Percentiles rank a stretch among this genome's conserved stretches.
Evolutionary conservation across 2,329 filamentous ascomycete species (phyloP).

Genomic region (Diplodia seriata): DNA sequence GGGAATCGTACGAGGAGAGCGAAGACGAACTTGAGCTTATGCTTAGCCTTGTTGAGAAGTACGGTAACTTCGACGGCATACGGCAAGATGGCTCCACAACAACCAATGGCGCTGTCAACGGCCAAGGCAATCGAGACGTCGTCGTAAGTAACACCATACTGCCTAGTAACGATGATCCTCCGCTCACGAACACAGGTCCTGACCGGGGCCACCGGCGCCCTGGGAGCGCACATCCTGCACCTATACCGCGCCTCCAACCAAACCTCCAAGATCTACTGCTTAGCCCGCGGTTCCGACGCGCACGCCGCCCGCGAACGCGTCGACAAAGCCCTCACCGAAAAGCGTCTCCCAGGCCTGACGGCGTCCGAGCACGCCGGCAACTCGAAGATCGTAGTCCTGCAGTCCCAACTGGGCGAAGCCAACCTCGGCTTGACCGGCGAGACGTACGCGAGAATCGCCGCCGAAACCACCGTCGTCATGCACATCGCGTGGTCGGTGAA

Average conservation of each 20-base stretch:
- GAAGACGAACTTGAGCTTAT: conserved; percentile 53
- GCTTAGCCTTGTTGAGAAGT: conserved; percentile 56
- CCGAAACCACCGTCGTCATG: conserved; percentile 60
- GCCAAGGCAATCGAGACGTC: background rate
- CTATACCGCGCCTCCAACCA: conserved; percentile 49
- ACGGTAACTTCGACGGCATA: conserved; percentile 50
- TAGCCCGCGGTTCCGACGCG: conserved; percentile 58
- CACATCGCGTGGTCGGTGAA: conserved; percentile 72
- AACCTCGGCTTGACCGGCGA: conserved; percentile 57
- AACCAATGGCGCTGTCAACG: background rate
- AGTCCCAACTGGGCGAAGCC: conserved; percentile 55
- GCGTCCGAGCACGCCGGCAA: conserved; percentile 34
- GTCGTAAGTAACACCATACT: conserved; percentile 3
- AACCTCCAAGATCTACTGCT: conserved; percentile 61
- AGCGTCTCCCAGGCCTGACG: conserved; percentile 42
- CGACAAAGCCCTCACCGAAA: conserved; percentile 52
- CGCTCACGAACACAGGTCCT: conserved; percentile 43
- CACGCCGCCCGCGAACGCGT: conserved; percentile 56
- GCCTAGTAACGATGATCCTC: background rate
- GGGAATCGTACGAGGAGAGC: conserved; percentile 40
- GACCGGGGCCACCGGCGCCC: conserved; percentile 59
- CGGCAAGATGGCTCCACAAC: background rate
- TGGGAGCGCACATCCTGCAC: conserved; percentile 60
- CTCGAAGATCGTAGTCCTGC: conserved; percentile 56
- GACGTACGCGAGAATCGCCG: conserved; percentile 52